Evolutionary conservation across 2,329 filamentous ascomycete genomes (phyloP), one percentile per base, ranked within the genome.

Genomic region (Dothistroma septosporum): DNA sequence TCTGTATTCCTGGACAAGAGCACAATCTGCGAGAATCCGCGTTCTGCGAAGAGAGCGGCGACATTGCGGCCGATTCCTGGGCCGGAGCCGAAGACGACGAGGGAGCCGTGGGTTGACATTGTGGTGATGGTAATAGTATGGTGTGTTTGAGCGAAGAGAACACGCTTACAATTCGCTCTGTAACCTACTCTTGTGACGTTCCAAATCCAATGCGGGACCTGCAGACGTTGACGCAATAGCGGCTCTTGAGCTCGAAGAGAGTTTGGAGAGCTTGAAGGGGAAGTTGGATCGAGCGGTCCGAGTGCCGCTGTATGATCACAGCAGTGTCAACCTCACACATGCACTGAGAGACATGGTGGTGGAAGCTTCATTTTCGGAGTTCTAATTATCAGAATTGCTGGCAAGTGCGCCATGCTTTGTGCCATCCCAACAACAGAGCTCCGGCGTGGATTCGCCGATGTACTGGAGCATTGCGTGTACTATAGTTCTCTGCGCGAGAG

Each of bases 11-110:
- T 55, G 7, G 69, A 70, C 0, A 71, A 35, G 4, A 72, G 57
- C 19, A 68, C 62, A 47, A 71, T 61, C 37, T 67, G 65, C 12
- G 61, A 62, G 61, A 70, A 72, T 5, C 68, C 69, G 5, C 59
- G 60, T 19, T 66, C 62, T 1, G 68, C 70, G 60, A 72, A 72
- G 37, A 66, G 62, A 2, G 66, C 59, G 11, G 68, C 69, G 8
- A 69, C 63, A 19, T 67, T 65, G 5, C 70, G 66, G 32, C 69
- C 70, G 14, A 71, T 71, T 11, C 69, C 69, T 8, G 69, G 70
- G n/a, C 70, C 70, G 14, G 68, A 70, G 35, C 70, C 70, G 48
- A 71, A 66, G 47, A 72, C 65, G 19, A 72, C 59, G 22, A 72
- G 65, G 8, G 64, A 62, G 53, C 62, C 61, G 57, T 65, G 65